Conservation (phyloP, 2,329 filamentous ascomycete genomes). For the Exophiala sp. region DNA sequence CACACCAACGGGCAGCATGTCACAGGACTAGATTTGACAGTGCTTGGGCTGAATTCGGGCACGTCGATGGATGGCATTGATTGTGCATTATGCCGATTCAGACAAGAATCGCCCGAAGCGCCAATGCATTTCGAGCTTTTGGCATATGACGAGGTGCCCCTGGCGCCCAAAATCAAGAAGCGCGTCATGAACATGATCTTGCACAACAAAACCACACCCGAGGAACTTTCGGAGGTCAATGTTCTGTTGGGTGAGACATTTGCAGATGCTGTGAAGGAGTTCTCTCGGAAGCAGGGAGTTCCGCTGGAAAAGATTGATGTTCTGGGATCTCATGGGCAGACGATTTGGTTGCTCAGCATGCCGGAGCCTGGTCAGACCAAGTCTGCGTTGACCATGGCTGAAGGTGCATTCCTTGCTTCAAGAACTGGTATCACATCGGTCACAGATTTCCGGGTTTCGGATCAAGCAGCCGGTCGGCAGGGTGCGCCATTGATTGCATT, state of each 20-base stretch:
- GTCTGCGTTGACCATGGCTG: slow-evolving; percentile 55
- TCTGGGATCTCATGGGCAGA: slow-evolving; percentile 58
- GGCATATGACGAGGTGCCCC: slow-evolving; percentile 57
- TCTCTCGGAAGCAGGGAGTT: slow-evolving; percentile 46
- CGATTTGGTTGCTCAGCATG: slow-evolving; percentile 56
- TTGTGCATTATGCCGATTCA: slow-evolving; percentile 57
- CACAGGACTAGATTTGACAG: slow-evolving; percentile 47
- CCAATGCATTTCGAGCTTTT: slow-evolving; percentile 57
- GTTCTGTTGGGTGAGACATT: slow-evolving; percentile 57
- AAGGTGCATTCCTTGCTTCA: slow-evolving; percentile 54
- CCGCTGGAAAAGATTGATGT: slow-evolving; percentile 49
- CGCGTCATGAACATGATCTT: slow-evolving; percentile 57
- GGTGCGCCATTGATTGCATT: slow-evolving; percentile 57
- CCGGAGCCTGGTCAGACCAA: slow-evolving; percentile 46
- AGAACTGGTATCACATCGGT: slow-evolving; percentile 58
- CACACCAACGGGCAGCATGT: slow-evolving; percentile 21
- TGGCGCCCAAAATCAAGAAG: slow-evolving; percentile 54
- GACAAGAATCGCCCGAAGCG: slow-evolving; percentile 49
- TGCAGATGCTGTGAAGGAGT: slow-evolving; percentile 50
- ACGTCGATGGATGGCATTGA: slow-evolving; percentile 59
- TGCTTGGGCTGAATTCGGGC: slow-evolving; percentile 55
- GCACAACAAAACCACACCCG: slow-evolving; percentile 52
- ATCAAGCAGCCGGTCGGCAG: slow-evolving; percentile 55
- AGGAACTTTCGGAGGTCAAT: slow-evolving; percentile 56
- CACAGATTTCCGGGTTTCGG: slow-evolving; percentile 57